Percentiles rank a stretch among this genome's conserved stretches.
Conservation (phyloP, 23 red algal species). For the Chondrus crispus region DNA sequence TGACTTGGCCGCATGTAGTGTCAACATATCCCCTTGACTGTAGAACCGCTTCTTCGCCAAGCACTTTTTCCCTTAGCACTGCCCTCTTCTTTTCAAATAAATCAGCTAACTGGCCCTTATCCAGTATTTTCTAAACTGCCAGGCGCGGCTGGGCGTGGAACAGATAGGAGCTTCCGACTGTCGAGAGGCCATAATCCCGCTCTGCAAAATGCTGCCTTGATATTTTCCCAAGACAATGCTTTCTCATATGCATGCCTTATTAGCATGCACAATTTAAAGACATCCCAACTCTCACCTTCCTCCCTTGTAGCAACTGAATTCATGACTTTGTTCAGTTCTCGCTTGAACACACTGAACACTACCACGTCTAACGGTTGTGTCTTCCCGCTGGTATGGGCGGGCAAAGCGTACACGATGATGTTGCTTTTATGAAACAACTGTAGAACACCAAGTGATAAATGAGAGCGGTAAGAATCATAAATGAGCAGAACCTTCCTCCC, state of each 20-base stretch:
- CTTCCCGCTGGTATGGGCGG: background rate
- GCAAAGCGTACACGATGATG: constrained; percentile 19
- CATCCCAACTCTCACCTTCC: background rate
- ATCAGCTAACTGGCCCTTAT: background rate
- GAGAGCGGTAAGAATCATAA: constrained; percentile 19
- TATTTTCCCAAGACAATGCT: background rate
- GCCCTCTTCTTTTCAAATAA: background rate
- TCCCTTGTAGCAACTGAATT: background rate
- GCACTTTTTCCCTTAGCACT: background rate
- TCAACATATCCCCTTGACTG: background rate
- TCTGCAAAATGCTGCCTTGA: background rate
- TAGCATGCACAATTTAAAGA: background rate
- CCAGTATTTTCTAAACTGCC: background rate
- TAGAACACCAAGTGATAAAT: constrained; percentile 39
- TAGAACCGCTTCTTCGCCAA: background rate
- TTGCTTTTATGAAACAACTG: background rate
- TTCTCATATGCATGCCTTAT: background rate
- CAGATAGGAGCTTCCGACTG: background rate
- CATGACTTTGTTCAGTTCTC: background rate
- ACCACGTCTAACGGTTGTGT: constrained; percentile 22
- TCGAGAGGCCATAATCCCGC: background rate
- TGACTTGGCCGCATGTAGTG: background rate
- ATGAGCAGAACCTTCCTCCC: constrained; percentile 22
- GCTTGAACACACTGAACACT: background rate
- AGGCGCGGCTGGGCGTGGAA: background rate